Evolutionary conservation across 2,329 filamentous ascomycete genomes (phyloP).

Genomic region (Lachnellula cervina): DNA sequence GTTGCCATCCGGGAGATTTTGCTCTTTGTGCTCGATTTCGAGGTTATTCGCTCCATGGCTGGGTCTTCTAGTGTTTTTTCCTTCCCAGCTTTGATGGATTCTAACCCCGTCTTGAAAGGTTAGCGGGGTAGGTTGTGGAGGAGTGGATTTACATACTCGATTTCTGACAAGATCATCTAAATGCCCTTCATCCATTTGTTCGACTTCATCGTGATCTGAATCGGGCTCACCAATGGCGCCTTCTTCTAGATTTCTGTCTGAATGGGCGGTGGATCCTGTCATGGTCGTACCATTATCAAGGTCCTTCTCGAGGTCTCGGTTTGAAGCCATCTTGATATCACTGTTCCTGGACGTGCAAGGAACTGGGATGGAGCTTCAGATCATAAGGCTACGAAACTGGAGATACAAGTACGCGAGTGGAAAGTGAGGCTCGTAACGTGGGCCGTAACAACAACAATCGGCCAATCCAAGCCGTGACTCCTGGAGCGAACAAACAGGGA

Average conservation of each 20-base stretch:
- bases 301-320: slow-evolving; percentile 12
- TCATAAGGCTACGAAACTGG: too few species aligned
- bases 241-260: slow-evolving; percentile 10
- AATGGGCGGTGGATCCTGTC: slow-evolving; percentile 17
- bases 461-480: too few species aligned
- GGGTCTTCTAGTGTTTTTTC: slow-evolving; percentile 10
- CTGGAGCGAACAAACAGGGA: too few species aligned
- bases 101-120: slow-evolving; percentile 10
- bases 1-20: slow-evolving; percentile 25
- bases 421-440: too few species aligned
- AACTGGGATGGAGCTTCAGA: too few species aligned
- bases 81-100: slow-evolving; percentile 18
- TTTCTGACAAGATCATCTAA: slow-evolving; percentile 23
- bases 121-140: neutral
- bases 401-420: too few species aligned
- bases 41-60: slow-evolving; percentile 12
- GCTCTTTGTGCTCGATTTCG: slow-evolving; percentile 19
- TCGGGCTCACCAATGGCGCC: slow-evolving; percentile 22
- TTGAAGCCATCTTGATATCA: slow-evolving; percentile 10
- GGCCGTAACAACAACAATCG: too few species aligned
- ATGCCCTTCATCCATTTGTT: slow-evolving; percentile 26
- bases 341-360: neutral
- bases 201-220: slow-evolving; percentile 25
- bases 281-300: slow-evolving; percentile 14
- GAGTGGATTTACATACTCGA: slow-evolving; percentile 15